Evolutionary conservation across 345 rosid species (phyloP).

Genomic region (Melastoma malabathricum): DNA sequence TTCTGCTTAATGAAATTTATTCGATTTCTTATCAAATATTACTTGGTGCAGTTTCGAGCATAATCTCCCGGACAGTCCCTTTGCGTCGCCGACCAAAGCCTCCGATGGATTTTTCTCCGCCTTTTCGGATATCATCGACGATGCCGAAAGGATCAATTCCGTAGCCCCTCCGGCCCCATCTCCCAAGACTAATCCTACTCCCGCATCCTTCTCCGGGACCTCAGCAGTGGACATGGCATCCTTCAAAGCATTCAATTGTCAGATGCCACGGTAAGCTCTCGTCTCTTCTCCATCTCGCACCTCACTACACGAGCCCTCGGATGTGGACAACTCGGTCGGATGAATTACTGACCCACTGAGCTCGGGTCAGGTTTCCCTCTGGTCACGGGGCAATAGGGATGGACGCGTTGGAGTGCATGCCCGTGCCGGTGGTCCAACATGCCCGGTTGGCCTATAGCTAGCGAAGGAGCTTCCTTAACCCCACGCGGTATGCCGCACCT

Average conservation of each 20-base stretch:
- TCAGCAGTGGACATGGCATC: constrained; percentile 40
- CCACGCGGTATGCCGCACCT: not conserved
- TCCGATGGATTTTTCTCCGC: constrained; percentile 19
- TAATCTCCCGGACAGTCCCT: constrained; percentile 63
- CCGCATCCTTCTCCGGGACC: constrained; percentile 24
- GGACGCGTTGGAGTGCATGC: constrained; percentile 20
- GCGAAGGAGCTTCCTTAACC: constrained; percentile 16
- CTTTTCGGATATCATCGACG: constrained; percentile 14
- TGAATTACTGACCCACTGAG: too few species aligned
- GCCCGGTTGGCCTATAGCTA: constrained; percentile 75
- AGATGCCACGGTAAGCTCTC: constrained; percentile 46
- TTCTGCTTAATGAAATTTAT: not conserved
- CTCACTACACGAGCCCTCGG: too few species aligned
- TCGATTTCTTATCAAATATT: not conserved
- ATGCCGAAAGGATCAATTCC: constrained; percentile 23
- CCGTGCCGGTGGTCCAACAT: constrained; percentile 67
- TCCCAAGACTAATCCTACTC: constrained; percentile 19
- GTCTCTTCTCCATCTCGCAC: not conserved
- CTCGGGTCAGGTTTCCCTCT: constrained; percentile 37
- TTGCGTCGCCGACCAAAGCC: constrained; percentile 40
- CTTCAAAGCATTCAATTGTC: constrained; percentile 63
- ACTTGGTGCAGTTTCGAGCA: constrained; percentile 40
- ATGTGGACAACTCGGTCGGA: too few species aligned
- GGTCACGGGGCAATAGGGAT: constrained; percentile 46
- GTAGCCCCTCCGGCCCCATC: constrained; percentile 13